A percentile compares a stretch with the other conserved stretches of the same genome.
Conservation (phyloP, 2,329 filamentous ascomycete species). For the Botrytis byssoidea region DNA sequence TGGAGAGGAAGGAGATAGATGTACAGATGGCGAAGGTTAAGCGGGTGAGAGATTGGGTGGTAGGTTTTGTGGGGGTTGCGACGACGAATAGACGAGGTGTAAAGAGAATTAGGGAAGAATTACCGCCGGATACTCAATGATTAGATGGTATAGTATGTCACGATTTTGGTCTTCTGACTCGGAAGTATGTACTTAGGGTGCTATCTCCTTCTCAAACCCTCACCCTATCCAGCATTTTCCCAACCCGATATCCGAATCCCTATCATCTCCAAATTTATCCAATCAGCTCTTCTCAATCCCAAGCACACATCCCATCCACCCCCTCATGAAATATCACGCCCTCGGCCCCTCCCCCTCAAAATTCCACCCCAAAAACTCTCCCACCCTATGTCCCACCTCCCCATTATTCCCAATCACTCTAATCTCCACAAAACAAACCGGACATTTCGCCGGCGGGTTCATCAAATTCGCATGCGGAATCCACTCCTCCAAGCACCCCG, state of each 20-base stretch:
- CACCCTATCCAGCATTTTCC: background rate
- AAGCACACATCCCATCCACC: background rate
- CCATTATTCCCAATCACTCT: background rate
- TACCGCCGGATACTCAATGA: conserved; percentile 31
- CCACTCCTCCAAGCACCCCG: background rate
- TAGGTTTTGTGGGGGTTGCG: conserved; percentile 59
- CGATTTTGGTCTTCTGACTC: background rate
- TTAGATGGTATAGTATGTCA: background rate
- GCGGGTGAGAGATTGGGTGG: conserved; percentile 72
- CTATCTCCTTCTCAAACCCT: background rate
- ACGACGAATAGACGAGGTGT: background rate
- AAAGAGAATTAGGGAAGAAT: conserved; percentile 16
- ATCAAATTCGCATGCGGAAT: background rate
- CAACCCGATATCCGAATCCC: background rate
- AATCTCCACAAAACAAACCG: background rate
- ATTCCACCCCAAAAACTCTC: background rate
- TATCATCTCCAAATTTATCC: background rate
- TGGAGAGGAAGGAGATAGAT: conserved; percentile 41
- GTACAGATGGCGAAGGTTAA: conserved; percentile 62
- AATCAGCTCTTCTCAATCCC: background rate
- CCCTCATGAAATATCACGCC: background rate
- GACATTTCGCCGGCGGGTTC: background rate
- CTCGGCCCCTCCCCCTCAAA: background rate
- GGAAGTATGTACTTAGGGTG: background rate
- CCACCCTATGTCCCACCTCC: background rate